phyloP scores from a whole-genome alignment of 2,329 filamentous ascomycete genomes.

The Ilyonectria destructans region DNA sequence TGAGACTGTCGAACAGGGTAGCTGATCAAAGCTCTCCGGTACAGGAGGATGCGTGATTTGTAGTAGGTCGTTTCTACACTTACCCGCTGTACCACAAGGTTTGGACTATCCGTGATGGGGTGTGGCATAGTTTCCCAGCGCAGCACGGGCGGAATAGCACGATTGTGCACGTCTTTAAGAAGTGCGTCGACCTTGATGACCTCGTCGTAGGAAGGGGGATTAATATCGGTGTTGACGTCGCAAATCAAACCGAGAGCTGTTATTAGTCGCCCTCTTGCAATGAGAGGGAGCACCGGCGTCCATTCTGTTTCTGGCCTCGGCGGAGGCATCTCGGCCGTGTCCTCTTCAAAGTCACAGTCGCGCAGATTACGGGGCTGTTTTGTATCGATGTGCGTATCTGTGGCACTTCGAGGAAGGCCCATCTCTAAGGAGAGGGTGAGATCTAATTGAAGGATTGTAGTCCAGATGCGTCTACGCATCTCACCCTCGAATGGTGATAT shows the following conservation, averaged over 20 bases:
- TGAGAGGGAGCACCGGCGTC: constrained; percentile 30
- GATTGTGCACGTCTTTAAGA: constrained; percentile 33
- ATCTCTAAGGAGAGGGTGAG: constrained; percentile 75
- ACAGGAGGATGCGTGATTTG: constrained; percentile 32
- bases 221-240: constrained; percentile 31
- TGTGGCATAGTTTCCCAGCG: constrained; percentile 30
- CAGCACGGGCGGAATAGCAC: constrained; percentile 27
- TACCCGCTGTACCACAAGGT: constrained; percentile 34
- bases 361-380: constrained; percentile 27
- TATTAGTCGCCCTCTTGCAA: constrained; percentile 31
- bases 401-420: constrained; percentile 60
- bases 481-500: constrained; percentile 62
- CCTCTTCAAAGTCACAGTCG: constrained; percentile 33
- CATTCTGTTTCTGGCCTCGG: constrained; percentile 35
- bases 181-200: constrained; percentile 26
- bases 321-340: constrained; percentile 28
- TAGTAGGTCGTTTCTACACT: constrained; percentile 33
- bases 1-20: constrained; percentile 22
- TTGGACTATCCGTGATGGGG: constrained; percentile 36
- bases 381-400: constrained; percentile 29
- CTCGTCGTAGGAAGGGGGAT: constrained; percentile 29
- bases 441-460: constrained; percentile 70
- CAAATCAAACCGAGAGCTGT: constrained; percentile 31
- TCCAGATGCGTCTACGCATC: constrained; percentile 67
- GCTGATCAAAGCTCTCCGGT: constrained; percentile 33